Evolutionary conservation across 345 rosid species (phyloP).

Genomic region (Pelargonium nanum): DNA sequence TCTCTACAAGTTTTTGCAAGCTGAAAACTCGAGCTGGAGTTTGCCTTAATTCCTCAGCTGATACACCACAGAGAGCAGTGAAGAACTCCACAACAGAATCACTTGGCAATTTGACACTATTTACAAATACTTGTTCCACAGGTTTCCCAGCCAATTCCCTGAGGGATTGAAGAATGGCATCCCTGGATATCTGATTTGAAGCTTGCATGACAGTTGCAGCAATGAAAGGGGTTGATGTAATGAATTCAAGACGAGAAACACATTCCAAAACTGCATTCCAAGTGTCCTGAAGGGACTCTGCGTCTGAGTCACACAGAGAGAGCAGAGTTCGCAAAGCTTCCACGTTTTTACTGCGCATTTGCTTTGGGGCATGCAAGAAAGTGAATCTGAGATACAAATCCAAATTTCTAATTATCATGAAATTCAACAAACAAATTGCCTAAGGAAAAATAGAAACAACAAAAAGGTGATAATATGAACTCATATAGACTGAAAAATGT

Average conservation of each 20-base stretch:
- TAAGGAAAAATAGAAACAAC: too few relatives aligned
- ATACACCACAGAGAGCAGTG: constrained; percentile 91
- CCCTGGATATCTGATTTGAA: constrained; percentile 96
- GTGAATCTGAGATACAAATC: constrained; percentile 57
- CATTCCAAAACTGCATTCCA: constrained; percentile 99
- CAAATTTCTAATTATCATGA: constrained; percentile 4
- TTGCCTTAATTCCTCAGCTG: constrained; percentile 95
- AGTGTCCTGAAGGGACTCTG: constrained; percentile 85
- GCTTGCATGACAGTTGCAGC: constrained; percentile 94
- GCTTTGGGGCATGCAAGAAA: constrained; percentile 96
- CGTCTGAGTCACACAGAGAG: constrained; percentile 61
- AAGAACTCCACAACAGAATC: constrained; percentile 90
- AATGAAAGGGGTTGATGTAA: constrained; percentile 78
- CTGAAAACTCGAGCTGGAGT: constrained; percentile 98
- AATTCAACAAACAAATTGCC: constrained; percentile 1
- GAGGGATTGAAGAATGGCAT: constrained; percentile 81
- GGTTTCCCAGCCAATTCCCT: constrained; percentile 93
- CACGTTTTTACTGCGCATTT: constrained; percentile 91
- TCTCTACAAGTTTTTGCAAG: constrained; percentile 97
- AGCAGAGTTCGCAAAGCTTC: constrained; percentile 89
- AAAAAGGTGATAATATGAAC: too few relatives aligned
- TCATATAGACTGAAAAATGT: background rate
- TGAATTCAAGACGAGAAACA: constrained; percentile 92
- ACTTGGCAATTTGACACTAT: constrained; percentile 87
- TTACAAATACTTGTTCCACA: constrained; percentile 83